Percentiles rank a stretch among this genome's conserved stretches.
Conservation (phyloP, 2,329 filamentous ascomycete genomes). For the Mariannaea sp. region DNA sequence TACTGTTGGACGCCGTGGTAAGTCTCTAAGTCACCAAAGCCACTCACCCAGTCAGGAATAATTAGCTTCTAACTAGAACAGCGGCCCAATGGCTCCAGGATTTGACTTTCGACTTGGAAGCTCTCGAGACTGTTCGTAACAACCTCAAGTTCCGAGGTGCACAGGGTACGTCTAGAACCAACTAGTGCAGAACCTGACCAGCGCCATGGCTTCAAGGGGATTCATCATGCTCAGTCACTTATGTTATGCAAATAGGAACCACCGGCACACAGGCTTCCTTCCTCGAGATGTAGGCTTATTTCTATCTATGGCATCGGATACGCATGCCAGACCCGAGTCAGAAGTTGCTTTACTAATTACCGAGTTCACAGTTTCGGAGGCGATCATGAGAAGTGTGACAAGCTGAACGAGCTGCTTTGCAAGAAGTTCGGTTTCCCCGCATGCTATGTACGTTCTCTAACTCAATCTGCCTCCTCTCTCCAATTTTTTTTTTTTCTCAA, state of each 20-base stretch:
- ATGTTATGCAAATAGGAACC: too few species aligned
- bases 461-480: neutral
- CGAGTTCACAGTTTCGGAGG: slow-evolving; percentile 53
- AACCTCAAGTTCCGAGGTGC: slow-evolving; percentile 77
- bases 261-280: slow-evolving; percentile 74
- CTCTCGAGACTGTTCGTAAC: slow-evolving; percentile 70
- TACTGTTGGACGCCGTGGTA: slow-evolving; percentile 70
- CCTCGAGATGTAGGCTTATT: too few species aligned
- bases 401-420: slow-evolving; percentile 61
- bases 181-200: too few species aligned
- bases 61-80: too few species aligned
- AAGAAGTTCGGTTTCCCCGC: slow-evolving; percentile 57
- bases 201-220: too few species aligned
- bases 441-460: slow-evolving; percentile 44
- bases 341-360: too few species aligned
- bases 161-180: slow-evolving; percentile 53
- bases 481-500: too few species aligned
- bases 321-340: too few species aligned
- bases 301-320: too few species aligned
- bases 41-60: too few species aligned
- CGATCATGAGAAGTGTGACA: slow-evolving; percentile 54
- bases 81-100: slow-evolving; percentile 72
- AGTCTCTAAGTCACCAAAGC: too few species aligned
- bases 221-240: too few species aligned
- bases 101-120: slow-evolving; percentile 69